A percentile compares a stretch with the other conserved stretches of the same genome.
phyloP scores from a whole-genome alignment of 75 land plant species.

The Cryptomeria japonica region DNA sequence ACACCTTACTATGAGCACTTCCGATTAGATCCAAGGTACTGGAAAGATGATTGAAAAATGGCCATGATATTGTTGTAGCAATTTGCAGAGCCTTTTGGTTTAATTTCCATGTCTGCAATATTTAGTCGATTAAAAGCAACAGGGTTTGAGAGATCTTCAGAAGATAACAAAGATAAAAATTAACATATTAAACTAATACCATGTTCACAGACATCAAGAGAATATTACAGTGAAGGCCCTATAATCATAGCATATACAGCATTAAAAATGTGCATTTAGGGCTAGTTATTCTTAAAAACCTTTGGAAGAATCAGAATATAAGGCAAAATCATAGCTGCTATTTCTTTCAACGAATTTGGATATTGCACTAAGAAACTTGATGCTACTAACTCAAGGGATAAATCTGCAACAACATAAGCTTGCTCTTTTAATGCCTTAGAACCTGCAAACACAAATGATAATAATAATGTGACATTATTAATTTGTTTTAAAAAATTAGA shows the following conservation, averaged over 20 bases:
- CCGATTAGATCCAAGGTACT: slow-evolving; percentile 1
- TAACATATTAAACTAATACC: not conserved
- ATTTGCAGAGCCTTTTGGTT: slow-evolving; percentile 63
- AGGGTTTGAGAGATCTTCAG: not conserved
- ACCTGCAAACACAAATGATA: slow-evolving; percentile 8
- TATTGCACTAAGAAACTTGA: slow-evolving; percentile 18
- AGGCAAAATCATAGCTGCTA: slow-evolving; percentile 45
- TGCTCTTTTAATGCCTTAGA: not conserved
- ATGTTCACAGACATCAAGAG: not conserved
- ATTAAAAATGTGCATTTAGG: not conserved
- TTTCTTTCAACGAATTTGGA: slow-evolving; percentile 22
- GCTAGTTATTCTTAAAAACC: slow-evolving; percentile 29
- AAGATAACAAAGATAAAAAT: not conserved
- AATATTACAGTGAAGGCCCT: not conserved
- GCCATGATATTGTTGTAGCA: slow-evolving; percentile 40
- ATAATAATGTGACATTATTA: not conserved
- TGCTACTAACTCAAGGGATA: slow-evolving; percentile 36
- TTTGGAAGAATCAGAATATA: slow-evolving; percentile 52
- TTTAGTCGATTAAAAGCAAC: not conserved
- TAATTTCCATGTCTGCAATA: slow-evolving; percentile 64
- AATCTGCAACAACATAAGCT: slow-evolving; percentile 43
- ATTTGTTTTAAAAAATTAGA: not conserved
- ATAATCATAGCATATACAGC: not conserved
- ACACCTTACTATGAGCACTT: not conserved
- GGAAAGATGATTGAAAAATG: slow-evolving; percentile 37